Evolutionary conservation across 2,329 filamentous ascomycete genomes (phyloP).

Genomic region (Claviceps sp.): DNA sequence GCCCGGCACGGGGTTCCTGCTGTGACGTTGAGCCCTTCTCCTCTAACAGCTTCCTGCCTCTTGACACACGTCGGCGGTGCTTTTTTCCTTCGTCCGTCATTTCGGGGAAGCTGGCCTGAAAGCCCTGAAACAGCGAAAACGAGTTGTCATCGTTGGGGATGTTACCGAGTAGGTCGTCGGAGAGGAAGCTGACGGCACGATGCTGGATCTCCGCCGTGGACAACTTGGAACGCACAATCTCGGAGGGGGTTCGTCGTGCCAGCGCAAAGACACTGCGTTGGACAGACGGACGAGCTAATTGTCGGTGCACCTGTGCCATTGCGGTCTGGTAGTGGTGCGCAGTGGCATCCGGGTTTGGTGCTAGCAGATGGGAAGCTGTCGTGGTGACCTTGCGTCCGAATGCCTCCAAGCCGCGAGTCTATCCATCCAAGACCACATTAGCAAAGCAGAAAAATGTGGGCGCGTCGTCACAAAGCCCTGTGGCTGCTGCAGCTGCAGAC

Average conservation of each 20-base stretch:
- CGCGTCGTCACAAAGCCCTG: too few species aligned
- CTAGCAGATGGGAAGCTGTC: conserved; percentile 83
- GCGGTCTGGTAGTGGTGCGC: conserved; percentile 69
- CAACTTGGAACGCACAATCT: conserved; percentile 82
- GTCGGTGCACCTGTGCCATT: conserved; percentile 78
- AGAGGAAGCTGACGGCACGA: conserved; percentile 73
- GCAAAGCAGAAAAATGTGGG: conserved; percentile 1
- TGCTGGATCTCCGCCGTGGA: conserved; percentile 89
- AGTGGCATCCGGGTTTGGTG: conserved; percentile 39
- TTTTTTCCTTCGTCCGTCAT: conserved; percentile 57
- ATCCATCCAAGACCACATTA: conserved; percentile 8
- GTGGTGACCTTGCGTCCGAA: conserved; percentile 92
- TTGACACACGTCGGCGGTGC: conserved; percentile 55
- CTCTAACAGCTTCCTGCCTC: conserved; percentile 63
- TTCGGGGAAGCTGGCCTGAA: conserved; percentile 75
- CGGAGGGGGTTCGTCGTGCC: conserved; percentile 80
- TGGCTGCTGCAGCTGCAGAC: too few species aligned
- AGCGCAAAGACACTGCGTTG: conserved; percentile 88
- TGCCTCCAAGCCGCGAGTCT: conserved; percentile 81
- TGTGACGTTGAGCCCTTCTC: conserved; percentile 33
- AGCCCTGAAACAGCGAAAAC: conserved; percentile 93
- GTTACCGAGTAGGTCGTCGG: conserved; percentile 79
- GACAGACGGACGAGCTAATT: conserved; percentile 68
- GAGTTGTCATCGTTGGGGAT: conserved; percentile 76
- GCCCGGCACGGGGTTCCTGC: conserved; percentile 47